Conservation (phyloP, 768 basidiomycete species). For the Trametes villosa region DNA sequence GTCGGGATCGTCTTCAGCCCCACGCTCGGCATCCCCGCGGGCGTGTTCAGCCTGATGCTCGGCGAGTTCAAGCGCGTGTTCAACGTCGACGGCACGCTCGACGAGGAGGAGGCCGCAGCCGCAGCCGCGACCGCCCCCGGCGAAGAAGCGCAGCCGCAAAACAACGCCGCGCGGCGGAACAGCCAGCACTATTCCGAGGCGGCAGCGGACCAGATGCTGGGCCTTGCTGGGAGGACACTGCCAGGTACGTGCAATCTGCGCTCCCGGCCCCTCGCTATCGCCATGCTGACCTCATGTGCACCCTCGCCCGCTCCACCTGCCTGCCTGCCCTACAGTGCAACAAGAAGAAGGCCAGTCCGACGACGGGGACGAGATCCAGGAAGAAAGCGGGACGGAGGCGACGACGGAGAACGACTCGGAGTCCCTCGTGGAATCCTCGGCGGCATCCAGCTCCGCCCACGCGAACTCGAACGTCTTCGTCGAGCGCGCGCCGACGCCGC, state of each 20-base stretch:
- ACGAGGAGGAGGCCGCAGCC: constrained; percentile 31
- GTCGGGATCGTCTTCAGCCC: constrained; percentile 99
- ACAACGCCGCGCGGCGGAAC: constrained; percentile 64
- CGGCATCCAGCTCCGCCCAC: constrained; percentile 26
- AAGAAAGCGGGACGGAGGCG: constrained; percentile 74
- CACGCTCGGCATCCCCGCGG: constrained; percentile 96
- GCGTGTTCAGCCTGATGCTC: constrained; percentile 93
- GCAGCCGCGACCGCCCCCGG: constrained; percentile 21
- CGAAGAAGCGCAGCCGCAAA: constrained; percentile 30
- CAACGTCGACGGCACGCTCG: constrained; percentile 66
- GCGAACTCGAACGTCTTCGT: constrained; percentile 8
- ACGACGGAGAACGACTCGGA: constrained; percentile 33
- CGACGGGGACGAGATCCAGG: constrained; percentile 71
- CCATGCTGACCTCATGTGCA: constrained; percentile 27
- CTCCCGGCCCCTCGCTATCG: constrained; percentile 1
- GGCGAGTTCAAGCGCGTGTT: constrained; percentile 93
- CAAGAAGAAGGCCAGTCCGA: constrained; percentile 67
- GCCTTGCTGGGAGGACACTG: constrained; percentile 71
- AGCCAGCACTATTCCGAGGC: constrained; percentile 83
- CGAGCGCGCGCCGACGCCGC: constrained; percentile 8
- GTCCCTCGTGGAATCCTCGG: constrained; percentile 31
- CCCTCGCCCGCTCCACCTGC: constrained; percentile 35
- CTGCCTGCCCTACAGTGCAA: constrained; percentile 27
- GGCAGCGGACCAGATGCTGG: constrained; percentile 83
- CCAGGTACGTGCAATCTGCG: constrained; percentile 51